Evolutionary conservation across 371 early-diverging fungal genomes (phyloP).

Genomic region (Globomyces sp.): DNA sequence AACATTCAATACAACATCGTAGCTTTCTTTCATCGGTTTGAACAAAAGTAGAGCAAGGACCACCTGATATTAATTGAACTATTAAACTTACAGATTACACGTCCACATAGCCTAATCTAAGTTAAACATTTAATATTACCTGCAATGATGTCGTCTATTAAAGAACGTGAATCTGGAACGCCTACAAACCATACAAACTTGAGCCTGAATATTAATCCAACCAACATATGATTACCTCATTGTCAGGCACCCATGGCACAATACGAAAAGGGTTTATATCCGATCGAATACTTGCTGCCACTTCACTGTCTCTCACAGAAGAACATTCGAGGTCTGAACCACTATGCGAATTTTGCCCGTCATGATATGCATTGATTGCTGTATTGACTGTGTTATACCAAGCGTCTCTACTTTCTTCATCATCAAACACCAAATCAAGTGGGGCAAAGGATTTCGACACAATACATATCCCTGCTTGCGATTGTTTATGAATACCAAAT

Average conservation of each 20-base stretch:
- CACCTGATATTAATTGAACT: too few relatives aligned
- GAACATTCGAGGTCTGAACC: too few relatives aligned
- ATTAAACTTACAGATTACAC: neutral
- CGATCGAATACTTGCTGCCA: too few relatives aligned
- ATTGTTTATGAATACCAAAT: neutral
- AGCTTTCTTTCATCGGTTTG: neutral
- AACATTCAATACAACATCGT: neutral
- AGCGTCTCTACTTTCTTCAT: neutral
- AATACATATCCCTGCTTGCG: neutral
- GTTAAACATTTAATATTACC: conserved; percentile 1
- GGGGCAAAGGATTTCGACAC: neutral
- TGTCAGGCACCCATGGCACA: neutral
- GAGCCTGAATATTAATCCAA: neutral
- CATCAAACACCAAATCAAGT: neutral
- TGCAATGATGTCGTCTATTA: conserved; percentile 13
- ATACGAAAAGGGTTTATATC: too few relatives aligned
- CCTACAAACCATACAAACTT: conserved; percentile 2
- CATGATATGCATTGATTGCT: neutral
- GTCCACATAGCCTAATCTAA: neutral
- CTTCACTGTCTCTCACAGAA: too few relatives aligned
- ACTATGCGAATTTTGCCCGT: too few relatives aligned
- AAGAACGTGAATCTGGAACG: conserved; percentile 7
- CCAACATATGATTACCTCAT: neutral
- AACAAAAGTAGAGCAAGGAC: too few relatives aligned
- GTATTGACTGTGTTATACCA: neutral